These are phyloP conservation scores for Lumnitzera littorea DNA, from an alignment of 345 rosid species.

Conservation along the genomic window DNA sequence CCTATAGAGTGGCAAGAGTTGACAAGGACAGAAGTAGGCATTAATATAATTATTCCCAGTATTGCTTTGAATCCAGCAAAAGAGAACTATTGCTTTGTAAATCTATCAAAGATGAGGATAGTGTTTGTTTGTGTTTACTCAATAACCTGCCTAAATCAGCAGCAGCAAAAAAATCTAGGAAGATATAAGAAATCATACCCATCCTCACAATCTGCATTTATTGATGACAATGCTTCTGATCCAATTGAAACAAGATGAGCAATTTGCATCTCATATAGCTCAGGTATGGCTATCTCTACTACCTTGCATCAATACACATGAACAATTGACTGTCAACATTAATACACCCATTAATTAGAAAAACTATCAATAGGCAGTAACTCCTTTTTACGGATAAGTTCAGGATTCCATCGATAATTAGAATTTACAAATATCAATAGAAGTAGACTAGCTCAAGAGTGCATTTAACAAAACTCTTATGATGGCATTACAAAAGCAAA, in stretches of 20 bases:
- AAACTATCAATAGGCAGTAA: too few relatives aligned
- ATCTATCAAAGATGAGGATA: too few relatives aligned
- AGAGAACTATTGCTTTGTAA: background rate
- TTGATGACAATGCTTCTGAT: slow-evolving; percentile 27
- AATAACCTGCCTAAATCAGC: too few relatives aligned
- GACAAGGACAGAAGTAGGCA: background rate
- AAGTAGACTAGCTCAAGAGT: too few relatives aligned
- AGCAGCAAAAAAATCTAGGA: background rate
- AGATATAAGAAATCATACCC: slow-evolving; percentile 42
- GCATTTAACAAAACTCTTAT: too few relatives aligned
- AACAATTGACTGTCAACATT: background rate
- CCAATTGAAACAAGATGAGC: slow-evolving; percentile 82
- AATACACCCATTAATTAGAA: too few relatives aligned
- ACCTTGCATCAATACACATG: slow-evolving; percentile 29
- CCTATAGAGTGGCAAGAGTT: slow-evolving; percentile 26
- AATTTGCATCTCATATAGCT: slow-evolving; percentile 68
- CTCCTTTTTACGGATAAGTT: too few relatives aligned
- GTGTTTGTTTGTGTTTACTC: too few relatives aligned
- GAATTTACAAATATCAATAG: too few relatives aligned
- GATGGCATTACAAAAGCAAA: too few relatives aligned
- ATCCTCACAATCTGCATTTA: slow-evolving; percentile 53
- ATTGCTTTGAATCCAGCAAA: background rate
- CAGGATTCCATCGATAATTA: too few relatives aligned
- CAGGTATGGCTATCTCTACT: slow-evolving; percentile 76
- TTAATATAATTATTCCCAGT: background rate